Conservation (phyloP, 1,284 basidiomycete species). For the Cryptococcus jaspeensis region DNA sequence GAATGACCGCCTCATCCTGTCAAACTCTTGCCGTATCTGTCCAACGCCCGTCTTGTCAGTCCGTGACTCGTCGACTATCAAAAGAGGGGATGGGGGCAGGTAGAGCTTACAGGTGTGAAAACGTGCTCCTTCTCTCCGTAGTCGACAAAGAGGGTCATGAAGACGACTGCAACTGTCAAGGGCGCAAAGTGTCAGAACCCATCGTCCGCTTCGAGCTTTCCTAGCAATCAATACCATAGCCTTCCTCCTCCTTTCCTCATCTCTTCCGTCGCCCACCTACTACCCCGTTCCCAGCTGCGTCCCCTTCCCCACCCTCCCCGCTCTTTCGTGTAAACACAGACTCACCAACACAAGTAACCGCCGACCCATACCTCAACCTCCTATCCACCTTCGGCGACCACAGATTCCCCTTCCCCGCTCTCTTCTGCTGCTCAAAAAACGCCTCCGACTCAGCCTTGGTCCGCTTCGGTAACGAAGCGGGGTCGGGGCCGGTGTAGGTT, state of each 20-base stretch:
- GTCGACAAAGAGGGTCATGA: constrained; percentile 47
- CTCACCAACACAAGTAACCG: too few species aligned
- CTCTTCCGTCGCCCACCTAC: too few species aligned
- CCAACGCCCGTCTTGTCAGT: background rate
- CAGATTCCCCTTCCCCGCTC: constrained; percentile 20
- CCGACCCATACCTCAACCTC: constrained; percentile 8
- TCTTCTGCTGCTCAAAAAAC: constrained; percentile 25
- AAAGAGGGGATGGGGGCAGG: background rate
- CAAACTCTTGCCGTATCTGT: constrained; percentile 12
- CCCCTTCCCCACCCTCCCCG: too few species aligned
- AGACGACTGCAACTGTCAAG: constrained; percentile 34
- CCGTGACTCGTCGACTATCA: background rate
- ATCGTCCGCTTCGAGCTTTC: too few species aligned
- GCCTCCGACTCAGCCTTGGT: constrained; percentile 22
- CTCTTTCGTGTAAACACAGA: too few species aligned
- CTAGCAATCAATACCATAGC: too few species aligned
- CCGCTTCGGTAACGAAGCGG: constrained; percentile 8
- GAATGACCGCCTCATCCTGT: constrained; percentile 2
- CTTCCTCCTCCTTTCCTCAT: too few species aligned
- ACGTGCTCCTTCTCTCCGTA: constrained; percentile 48
- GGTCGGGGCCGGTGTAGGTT: constrained; percentile 20
- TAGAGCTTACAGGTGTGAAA: constrained; percentile 47
- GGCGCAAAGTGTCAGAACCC: background rate
- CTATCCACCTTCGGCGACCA: constrained; percentile 18
- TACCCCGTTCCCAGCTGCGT: too few species aligned